Base-by-base conservation (phyloP, 2,329 filamentous ascomycete species). In the Lasiodiplodia gonubiensis region DNA sequence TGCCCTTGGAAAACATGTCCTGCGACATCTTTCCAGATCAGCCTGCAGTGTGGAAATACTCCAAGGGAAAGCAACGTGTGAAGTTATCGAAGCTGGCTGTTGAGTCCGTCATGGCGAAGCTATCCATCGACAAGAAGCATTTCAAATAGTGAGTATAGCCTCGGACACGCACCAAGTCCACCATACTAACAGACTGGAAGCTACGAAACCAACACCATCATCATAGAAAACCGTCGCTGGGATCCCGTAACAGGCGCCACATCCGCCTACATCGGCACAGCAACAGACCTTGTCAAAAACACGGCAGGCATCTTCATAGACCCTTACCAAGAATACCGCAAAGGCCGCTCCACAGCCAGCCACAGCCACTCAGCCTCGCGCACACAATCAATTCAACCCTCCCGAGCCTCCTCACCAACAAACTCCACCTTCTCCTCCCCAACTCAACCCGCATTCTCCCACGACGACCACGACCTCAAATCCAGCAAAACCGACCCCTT, bases 11-110 rank as follows among this genome's bases (percentile, higher is more conserved):
- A 18, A 25, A 11, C 4, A 82, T 91, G 63, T 76, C 82, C 18
- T 96, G 93, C 76, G 85, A 86, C 7, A 74, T 96, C 27, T 85
- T 88, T 30, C 91, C 92, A 0, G 86, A 85, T 61, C 85, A 88
- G 46, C 85, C 87, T 1, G 93, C 93, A 0, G 89, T 90, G 0
- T 97, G 93, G 92, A 46, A 23, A 4, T 59, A 59, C 23, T 10
- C 42, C 18, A 46, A 59, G 18, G 55, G 55, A n/a, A 59, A 27
- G 11, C 52, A 64, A 37, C 12, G 2, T 10, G 27, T 59, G 14
- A 59, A 59, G 37, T 21, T 59, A 10, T 59, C 55, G 7, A 59
- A 59, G 7, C 5, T 59, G 3, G 55, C 37, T 4, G 21, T 37
- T 4, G 37, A 59, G 16, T 8, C 23, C 16, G 27, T 46, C 37